phyloP scores from a whole-genome alignment of 495 filamentous ascomycete species.

The Aspergillus mulundensis region DNA sequence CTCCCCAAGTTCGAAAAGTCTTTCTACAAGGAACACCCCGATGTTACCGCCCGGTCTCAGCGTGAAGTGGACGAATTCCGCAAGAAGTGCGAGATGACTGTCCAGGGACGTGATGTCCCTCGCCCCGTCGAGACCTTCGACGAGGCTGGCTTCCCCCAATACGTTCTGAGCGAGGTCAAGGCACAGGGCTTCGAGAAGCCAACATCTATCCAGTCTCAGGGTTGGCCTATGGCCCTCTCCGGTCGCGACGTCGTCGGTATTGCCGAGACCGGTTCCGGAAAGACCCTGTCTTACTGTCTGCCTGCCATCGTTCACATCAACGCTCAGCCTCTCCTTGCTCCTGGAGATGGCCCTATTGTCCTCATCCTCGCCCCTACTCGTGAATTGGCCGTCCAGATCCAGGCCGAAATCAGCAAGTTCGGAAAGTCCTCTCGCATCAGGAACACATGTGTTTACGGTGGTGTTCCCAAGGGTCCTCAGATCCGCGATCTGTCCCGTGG shows the following conservation, averaged over 20 bases:
- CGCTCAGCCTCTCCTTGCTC: conserved; percentile 94
- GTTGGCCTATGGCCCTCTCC: conserved; percentile 98
- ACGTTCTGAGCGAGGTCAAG: conserved; percentile 98
- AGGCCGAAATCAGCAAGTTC: conserved; percentile 99
- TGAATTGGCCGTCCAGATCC: conserved; percentile 97
- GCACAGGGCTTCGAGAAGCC: conserved; percentile 89
- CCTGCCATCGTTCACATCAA: conserved; percentile 99
- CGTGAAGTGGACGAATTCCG: conserved; percentile 86
- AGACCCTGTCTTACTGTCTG: conserved; percentile 97
- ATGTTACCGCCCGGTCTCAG: conserved; percentile 67
- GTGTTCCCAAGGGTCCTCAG: conserved; percentile 94
- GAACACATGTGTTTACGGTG: conserved; percentile 98
- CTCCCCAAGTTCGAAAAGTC: conserved; percentile 98
- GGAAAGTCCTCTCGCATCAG: conserved; percentile 96
- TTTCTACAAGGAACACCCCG: conserved; percentile 93
- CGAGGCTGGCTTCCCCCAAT: conserved; percentile 92
- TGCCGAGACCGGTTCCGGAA: conserved; percentile 98
- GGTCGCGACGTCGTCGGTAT: conserved; percentile 99
- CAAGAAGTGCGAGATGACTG: conserved; percentile 69
- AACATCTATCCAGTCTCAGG: conserved; percentile 95
- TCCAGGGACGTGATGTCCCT: conserved; percentile 74
- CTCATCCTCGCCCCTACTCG: conserved; percentile 92
- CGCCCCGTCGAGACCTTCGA: conserved; percentile 95
- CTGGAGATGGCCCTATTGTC: conserved; percentile 95
- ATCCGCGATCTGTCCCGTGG: conserved; percentile 91